These are phyloP conservation scores for Gillenia trifoliata DNA, from an alignment of 306 rosid genomes.

Conservation along the genomic window DNA sequence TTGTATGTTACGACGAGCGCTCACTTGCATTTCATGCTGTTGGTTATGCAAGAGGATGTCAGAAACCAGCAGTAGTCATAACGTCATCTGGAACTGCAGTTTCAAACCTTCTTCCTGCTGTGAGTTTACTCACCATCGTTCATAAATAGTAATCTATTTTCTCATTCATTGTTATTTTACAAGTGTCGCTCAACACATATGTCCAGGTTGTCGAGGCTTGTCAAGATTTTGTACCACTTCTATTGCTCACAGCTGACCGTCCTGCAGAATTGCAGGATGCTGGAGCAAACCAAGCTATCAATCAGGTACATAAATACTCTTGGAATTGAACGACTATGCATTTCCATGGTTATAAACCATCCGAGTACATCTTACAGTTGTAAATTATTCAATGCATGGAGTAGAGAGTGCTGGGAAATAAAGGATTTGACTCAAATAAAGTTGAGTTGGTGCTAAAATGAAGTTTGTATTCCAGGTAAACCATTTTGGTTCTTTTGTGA, in stretches of 20 bases:
- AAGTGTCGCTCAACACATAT: background rate
- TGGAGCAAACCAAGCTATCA: constrained; percentile 90
- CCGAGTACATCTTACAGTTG: background rate
- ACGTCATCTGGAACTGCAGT: constrained; percentile 97
- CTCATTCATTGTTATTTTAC: background rate
- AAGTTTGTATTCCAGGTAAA: constrained; percentile 54
- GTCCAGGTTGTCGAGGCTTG: constrained; percentile 92
- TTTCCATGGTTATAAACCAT: background rate
- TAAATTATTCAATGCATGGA: background rate
- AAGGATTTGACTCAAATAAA: background rate
- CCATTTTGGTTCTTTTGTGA: constrained; percentile 92
- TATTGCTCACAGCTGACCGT: constrained; percentile 93
- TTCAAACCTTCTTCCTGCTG: constrained; percentile 97
- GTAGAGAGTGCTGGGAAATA: background rate
- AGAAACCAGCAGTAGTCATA: constrained; percentile 80
- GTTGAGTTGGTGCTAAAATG: background rate
- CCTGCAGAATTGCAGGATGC: constrained; percentile 79
- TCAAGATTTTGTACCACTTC: constrained; percentile 86
- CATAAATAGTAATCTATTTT: background rate
- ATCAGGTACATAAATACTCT: constrained; percentile 50
- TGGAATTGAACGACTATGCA: background rate
- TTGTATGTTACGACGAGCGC: constrained; percentile 86
- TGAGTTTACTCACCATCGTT: constrained; percentile 37
- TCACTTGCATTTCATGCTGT: constrained; percentile 96
- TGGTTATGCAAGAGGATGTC: constrained; percentile 94